phyloP scores from a whole-genome alignment of 208 protist genomes.

The Acanthamoeba sp. region DNA sequence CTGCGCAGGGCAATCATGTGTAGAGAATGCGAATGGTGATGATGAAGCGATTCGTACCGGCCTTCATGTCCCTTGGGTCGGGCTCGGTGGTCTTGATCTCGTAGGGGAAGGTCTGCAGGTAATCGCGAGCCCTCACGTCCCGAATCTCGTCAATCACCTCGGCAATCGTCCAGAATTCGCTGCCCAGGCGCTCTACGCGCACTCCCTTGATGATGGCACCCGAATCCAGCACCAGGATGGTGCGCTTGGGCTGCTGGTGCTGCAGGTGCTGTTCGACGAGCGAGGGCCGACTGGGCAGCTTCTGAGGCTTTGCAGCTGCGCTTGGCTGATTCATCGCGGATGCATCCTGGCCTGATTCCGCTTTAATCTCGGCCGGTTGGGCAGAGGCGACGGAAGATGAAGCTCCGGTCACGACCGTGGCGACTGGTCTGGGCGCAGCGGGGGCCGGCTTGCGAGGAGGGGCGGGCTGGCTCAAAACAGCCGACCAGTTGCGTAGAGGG shows the following conservation, averaged over 20 bases:
- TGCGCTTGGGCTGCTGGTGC: conserved; percentile 13
- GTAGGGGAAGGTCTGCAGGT: conserved; percentile 46
- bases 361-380: not conserved
- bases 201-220: conserved; percentile 80
- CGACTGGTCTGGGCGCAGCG: not conserved
- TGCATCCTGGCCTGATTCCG: not conserved
- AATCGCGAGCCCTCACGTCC: conserved; percentile 51
- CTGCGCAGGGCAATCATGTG: not conserved
- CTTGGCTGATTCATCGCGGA: too few species aligned
- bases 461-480: not conserved
- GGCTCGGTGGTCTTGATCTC: conserved; percentile 67
- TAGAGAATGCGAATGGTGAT: not conserved
- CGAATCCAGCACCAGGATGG: conserved; percentile 75
- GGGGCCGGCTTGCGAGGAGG: not conserved
- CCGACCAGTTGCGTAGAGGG: not conserved
- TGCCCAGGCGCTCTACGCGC: conserved; percentile 44
- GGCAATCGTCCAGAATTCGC: conserved; percentile 61
- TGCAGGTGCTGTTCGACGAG: not conserved
- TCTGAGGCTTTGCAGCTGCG: not conserved
- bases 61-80: not conserved
- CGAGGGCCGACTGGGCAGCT: not conserved
- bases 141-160: conserved; percentile 76
- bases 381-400: not conserved
- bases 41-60: conserved; percentile 3
- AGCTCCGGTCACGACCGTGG: not conserved